Percentiles rank a stretch among this genome's conserved stretches.
Conservation (phyloP, 148 eudicot species). For the Vaccinium macrocarpon region DNA sequence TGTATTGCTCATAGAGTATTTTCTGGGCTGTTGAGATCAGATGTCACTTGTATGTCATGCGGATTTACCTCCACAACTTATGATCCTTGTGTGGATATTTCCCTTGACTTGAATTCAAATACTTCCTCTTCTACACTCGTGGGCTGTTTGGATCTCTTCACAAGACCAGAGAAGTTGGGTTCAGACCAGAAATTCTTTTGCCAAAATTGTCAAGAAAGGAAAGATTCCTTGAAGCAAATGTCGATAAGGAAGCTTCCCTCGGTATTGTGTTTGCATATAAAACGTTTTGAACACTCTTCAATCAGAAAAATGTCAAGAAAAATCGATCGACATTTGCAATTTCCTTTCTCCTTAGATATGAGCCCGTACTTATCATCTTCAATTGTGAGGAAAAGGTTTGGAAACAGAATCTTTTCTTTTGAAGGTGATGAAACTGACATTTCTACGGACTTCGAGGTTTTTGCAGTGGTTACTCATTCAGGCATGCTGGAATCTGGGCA, state of each 20-base stretch:
- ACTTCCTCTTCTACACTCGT: constrained; percentile 31
- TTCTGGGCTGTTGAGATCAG: constrained; percentile 63
- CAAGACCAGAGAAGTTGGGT: constrained; percentile 62
- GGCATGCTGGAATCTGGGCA: constrained; percentile 76
- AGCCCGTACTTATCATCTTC: constrained; percentile 59
- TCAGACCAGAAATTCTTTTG: constrained; percentile 64
- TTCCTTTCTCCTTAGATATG: constrained; percentile 70
- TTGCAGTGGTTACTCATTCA: constrained; percentile 72
- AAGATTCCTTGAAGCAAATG: constrained; percentile 64
- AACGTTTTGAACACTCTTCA: constrained; percentile 64
- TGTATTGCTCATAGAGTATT: constrained; percentile 69
- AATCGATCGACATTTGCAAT: constrained; percentile 57
- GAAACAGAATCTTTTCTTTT: constrained; percentile 50
- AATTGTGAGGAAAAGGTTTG: constrained; percentile 49
- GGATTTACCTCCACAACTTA: constrained; percentile 66
- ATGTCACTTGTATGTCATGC: constrained; percentile 62
- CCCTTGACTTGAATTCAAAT: constrained; percentile 51
- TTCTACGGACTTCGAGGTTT: constrained; percentile 58
- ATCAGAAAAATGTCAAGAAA: constrained; percentile 49
- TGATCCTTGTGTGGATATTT: constrained; percentile 64
- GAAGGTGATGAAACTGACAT: constrained; percentile 50
- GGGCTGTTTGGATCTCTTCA: constrained; percentile 61
- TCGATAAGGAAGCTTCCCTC: constrained; percentile 56
- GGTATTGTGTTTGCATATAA: constrained; percentile 57
- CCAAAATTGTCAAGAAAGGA: constrained; percentile 53